phyloP scores from a whole-genome alignment of 163 green algal genomes.

The Scenedesmus sp. region DNA sequence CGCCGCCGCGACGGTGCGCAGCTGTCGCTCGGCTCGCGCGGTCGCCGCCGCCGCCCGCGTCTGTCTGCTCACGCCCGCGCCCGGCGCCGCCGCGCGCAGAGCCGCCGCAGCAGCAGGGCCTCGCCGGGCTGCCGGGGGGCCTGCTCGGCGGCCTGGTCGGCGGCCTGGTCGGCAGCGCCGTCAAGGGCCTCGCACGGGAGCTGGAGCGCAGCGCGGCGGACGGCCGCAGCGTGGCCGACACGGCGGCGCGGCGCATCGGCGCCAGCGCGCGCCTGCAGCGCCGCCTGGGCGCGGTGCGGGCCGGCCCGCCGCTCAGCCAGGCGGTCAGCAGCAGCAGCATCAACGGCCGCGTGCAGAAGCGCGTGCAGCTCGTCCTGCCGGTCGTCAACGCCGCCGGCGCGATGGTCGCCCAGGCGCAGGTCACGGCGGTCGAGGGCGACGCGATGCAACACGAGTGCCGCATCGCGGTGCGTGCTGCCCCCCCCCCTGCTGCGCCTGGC shows the following conservation, averaged over 20 bases:
- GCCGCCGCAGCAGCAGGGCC: slow-evolving; percentile 4
- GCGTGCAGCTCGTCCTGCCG: slow-evolving; percentile 33
- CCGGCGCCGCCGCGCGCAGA: no score
- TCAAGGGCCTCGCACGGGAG: slow-evolving; percentile 1
- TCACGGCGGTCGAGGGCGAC: slow-evolving; percentile 5
- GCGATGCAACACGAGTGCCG: neutral
- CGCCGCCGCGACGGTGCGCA: no score
- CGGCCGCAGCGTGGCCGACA: slow-evolving; percentile 12
- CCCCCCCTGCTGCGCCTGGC: neutral
- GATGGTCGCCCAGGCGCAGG: slow-evolving; percentile 23
- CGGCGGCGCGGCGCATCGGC: slow-evolving; percentile 9
- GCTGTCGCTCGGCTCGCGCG: no score
- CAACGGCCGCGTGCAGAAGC: slow-evolving; percentile 52
- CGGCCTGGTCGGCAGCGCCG: slow-evolving; percentile 23
- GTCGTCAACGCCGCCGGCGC: slow-evolving; percentile 16
- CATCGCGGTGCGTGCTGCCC: no score
- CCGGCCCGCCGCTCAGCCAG: slow-evolving; percentile 51
- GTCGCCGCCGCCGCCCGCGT: no score
- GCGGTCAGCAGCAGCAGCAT: slow-evolving; percentile 35
- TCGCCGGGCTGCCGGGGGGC: no score
- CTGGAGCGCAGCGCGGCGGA: slow-evolving; percentile 13
- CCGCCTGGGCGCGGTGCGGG: slow-evolving; percentile 35
- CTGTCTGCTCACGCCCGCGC: no score
- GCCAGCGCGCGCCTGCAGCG: neutral
- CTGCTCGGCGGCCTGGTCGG: slow-evolving; percentile 35